A percentile compares a stretch with the other conserved stretches of the same genome.
Evolutionary conservation across 2,329 filamentous ascomycete species (phyloP).

Genomic region (Talaromyces verruculosus): DNA sequence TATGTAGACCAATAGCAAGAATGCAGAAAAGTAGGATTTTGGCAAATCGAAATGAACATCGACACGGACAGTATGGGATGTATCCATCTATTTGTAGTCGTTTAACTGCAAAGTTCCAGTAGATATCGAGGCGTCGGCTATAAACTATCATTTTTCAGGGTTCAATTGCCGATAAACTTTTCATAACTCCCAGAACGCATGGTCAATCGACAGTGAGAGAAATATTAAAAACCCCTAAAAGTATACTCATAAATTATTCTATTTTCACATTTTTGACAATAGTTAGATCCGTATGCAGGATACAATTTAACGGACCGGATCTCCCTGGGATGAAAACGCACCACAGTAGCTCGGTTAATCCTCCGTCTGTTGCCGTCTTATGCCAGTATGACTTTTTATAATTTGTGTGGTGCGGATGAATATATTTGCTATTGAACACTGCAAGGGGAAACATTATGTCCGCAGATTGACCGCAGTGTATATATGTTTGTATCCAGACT

Average conservation of each 20-base stretch:
- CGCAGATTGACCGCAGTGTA: neutral
- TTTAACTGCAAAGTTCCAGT: neutral
- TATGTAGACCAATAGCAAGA: neutral
- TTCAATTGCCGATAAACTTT: neutral
- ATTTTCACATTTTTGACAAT: neutral
- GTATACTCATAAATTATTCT: neutral
- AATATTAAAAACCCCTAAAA: neutral
- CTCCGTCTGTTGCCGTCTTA: no score
- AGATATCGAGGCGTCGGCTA: neutral
- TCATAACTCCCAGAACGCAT: neutral
- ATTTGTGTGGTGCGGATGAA: no score
- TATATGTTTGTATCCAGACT: neutral
- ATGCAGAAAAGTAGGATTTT: neutral
- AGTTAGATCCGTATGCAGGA: no score
- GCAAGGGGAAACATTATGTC: neutral
- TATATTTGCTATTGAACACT: no score
- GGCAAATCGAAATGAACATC: neutral
- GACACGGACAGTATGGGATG: neutral
- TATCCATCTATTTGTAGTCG: neutral
- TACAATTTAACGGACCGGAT: no score
- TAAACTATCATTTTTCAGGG: neutral
- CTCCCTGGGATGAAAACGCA: no score
- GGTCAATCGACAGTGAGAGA: neutral
- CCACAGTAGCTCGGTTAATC: no score
- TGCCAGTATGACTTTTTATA: no score